phyloP scores from a whole-genome alignment of 768 basidiomycete genomes.

The Glaciozyma antarctica region DNA sequence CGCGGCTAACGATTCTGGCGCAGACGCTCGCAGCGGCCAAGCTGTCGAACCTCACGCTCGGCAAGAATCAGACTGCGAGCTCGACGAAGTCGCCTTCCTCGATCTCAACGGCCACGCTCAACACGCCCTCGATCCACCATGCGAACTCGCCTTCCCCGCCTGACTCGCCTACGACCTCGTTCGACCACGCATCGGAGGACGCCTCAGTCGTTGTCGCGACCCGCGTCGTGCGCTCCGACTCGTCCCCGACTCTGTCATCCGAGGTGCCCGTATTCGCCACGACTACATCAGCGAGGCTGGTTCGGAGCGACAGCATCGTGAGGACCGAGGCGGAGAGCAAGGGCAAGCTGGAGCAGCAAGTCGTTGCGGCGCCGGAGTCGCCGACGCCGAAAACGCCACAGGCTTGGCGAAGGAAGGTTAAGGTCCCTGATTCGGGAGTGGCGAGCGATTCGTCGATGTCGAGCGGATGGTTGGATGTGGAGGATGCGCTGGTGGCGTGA shows the following conservation, averaged over 20 bases:
- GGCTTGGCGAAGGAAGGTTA: slow-evolving; percentile 14
- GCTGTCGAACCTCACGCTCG: slow-evolving; percentile 11
- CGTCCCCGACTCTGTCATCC: neutral
- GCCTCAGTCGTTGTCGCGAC: slow-evolving; percentile 13
- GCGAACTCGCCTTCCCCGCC: neutral
- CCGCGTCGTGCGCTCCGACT: slow-evolving; percentile 8
- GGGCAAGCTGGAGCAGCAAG: neutral
- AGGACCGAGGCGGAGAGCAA: too few species aligned
- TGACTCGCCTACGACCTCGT: neutral
- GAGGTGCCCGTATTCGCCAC: neutral
- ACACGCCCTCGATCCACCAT: neutral
- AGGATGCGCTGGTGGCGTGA: slow-evolving; percentile 12
- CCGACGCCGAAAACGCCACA: neutral
- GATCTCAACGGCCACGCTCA: neutral
- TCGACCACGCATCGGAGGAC: neutral
- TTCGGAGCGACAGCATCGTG: neutral
- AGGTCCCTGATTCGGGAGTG: slow-evolving; percentile 24
- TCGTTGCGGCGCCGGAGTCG: neutral
- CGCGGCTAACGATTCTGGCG: neutral
- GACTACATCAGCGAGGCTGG: neutral
- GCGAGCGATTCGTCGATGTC: slow-evolving; percentile 26
- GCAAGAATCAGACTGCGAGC: neutral
- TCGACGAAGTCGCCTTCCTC: neutral
- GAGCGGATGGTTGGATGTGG: slow-evolving; percentile 21
- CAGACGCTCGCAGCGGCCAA: slow-evolving; percentile 23